These are phyloP conservation scores for Orbilia brochopaga DNA, from an alignment of 2,329 filamentous ascomycete genomes.

Conservation along the genomic window DNA sequence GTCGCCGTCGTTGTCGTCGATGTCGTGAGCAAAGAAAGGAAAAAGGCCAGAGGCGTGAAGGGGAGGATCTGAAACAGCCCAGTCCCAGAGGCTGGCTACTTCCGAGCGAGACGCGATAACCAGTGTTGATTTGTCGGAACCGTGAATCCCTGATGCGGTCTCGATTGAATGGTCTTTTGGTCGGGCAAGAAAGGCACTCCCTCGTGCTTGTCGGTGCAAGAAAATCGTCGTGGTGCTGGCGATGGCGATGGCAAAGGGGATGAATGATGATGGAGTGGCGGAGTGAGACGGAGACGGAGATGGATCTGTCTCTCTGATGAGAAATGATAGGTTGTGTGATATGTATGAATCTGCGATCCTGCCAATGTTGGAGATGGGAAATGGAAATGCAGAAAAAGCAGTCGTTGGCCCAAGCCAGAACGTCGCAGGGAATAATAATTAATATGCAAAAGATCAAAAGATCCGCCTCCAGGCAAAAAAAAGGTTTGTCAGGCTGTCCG, in stretches of 20 bases:
- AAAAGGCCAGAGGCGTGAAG: conserved; percentile 12
- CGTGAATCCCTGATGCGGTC: conserved; percentile 7
- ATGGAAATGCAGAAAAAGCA: conserved; percentile 34
- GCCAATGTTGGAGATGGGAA: conserved; percentile 43
- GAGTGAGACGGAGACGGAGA: background rate
- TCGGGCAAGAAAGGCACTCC: no score
- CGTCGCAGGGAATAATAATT: conserved; percentile 33
- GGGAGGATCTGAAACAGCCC: conserved; percentile 45
- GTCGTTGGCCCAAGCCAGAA: conserved; percentile 31
- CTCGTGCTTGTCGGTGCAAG: conserved; percentile 12
- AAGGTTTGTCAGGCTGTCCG: conserved; percentile 52
- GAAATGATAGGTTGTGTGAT: conserved; percentile 34
- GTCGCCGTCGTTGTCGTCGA: conserved; percentile 12
- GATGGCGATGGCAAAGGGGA: conserved; percentile 4
- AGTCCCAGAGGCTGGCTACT: conserved; percentile 42
- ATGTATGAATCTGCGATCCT: conserved; percentile 11
- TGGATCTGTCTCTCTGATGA: no score
- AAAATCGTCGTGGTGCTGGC: conserved; percentile 1
- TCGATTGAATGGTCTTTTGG: no score
- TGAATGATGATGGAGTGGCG: no score
- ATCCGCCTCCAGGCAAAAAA: conserved; percentile 33
- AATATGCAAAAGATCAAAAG: conserved; percentile 48
- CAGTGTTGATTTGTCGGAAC: conserved; percentile 24
- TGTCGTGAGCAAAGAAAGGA: conserved; percentile 7
- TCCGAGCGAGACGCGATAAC: conserved; percentile 48